Evolutionary conservation across 768 basidiomycete genomes (phyloP).

Genomic region (Xerocomellus amylosporus): DNA sequence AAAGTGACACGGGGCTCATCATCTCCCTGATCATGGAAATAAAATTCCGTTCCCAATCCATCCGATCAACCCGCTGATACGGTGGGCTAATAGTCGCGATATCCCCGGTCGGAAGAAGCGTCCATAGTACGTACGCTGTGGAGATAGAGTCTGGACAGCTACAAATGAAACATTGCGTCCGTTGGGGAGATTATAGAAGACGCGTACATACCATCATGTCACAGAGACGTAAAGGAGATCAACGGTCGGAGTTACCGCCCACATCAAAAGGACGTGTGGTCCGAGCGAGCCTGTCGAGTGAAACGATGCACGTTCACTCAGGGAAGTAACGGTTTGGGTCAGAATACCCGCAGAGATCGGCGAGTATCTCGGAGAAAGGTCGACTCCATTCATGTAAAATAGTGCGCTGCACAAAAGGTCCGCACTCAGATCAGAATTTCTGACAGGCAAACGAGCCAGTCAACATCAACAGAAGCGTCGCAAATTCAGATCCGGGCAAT

Average conservation of each 20-base stretch:
- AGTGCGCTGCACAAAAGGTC: not conserved
- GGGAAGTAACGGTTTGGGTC: not conserved
- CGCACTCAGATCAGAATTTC: not conserved
- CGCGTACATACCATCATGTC: conserved; percentile 10
- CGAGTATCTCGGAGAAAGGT: conserved; percentile 3
- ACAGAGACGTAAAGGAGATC: conserved; percentile 15
- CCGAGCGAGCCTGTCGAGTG: not conserved
- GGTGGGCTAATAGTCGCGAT: conserved; percentile 9
- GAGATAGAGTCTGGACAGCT: conserved; percentile 12
- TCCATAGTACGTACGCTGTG: conserved; percentile 17
- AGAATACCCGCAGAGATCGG: conserved; percentile 7
- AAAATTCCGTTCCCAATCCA: conserved; percentile 5
- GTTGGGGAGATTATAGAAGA: conserved; percentile 2
- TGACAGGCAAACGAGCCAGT: not conserved
- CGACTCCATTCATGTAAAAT: conserved; percentile 1
- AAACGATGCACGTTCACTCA: conserved; percentile 1
- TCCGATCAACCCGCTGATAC: conserved; percentile 17
- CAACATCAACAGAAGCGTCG: not conserved
- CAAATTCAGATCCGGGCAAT: not conserved
- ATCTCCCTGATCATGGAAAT: conserved; percentile 16
- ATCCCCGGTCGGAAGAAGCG: conserved; percentile 13
- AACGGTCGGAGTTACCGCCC: conserved; percentile 4
- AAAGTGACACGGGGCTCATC: conserved; percentile 9
- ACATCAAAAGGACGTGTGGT: not conserved
- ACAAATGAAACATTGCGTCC: conserved; percentile 9